Base-by-base conservation (phyloP, 768 basidiomycete species). In the Termitomyces sp. region DNA sequence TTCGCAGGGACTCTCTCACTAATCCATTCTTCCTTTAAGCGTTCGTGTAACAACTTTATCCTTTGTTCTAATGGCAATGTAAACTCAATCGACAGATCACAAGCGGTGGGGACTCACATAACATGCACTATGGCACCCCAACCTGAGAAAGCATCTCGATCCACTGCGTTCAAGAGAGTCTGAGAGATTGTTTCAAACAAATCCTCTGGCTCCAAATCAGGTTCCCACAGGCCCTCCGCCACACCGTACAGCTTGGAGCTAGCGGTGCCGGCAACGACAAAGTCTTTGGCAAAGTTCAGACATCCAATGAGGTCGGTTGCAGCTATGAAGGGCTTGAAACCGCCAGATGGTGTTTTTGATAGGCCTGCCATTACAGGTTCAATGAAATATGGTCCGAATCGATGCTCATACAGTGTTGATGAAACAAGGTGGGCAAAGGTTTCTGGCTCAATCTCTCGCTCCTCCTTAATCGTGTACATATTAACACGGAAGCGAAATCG, bases 391-490 rank as follows among this genome's bases (percentile, higher is more conserved):
- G 97, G 95, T 7, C 92, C 93, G 68, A 98, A 99, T 73, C 97
- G 86, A 70, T 85, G 86, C 74, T 98, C 94, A 73, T 98, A 99
- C 16, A 99, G 82, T 23, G 95, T 96, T 55, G 93, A 95, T 46
- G 92, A 93, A 61, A 98, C 89, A 63, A 99, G 87, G 69, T 95
- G 94, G 30, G 94, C 90, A 74, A 98, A 98, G 7, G 94, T 93
- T 78, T 95, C 88, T 47, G 97, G 97, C 65, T 93, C 88, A 67
- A 99, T 97, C 69, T 96, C 89, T 63, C 96, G 86, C 70, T 97
- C 96, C 74, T 99, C 96, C 75, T 99, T 99, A 82, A 99, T 98
- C 35, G 93, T 91, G 76, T 98, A 98, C 93, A 98, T 95, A 79
- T 99, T 99, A 59, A 96, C 89, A 64, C 95, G 83, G 76, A 89